These are phyloP conservation scores for Eutrema heterophyllum DNA, from an alignment of 345 rosid species.

Conservation along the genomic window DNA sequence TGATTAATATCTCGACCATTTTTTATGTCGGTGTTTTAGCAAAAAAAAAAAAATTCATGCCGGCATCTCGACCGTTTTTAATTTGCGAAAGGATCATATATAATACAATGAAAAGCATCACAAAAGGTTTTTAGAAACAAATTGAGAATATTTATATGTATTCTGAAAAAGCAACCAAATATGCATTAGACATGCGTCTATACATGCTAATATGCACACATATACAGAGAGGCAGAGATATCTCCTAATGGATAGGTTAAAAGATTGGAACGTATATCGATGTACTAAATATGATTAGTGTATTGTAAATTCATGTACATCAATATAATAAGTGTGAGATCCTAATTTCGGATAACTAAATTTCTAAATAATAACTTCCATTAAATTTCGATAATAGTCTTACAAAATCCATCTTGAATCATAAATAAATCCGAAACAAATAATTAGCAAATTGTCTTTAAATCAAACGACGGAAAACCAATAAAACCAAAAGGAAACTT, in stretches of 20 bases:
- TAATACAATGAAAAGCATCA: not conserved
- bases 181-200: not conserved
- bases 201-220: not conserved
- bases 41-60: no score
- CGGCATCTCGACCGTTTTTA: not conserved
- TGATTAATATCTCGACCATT: not conserved
- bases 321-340: not conserved
- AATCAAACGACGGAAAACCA: no score
- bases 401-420: no score
- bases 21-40: no score
- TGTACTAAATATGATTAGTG: not conserved
- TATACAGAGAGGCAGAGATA: conserved; percentile 6
- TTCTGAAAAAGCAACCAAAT: not conserved
- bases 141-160: not conserved
- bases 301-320: conserved; percentile 24
- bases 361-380: no score
- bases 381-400: no score
- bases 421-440: no score
- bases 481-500: no score
- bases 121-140: not conserved
- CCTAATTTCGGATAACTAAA: no score
- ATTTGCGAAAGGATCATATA: not conserved
- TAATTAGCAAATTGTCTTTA: no score
- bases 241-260: not conserved
- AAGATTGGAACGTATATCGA: not conserved